These are phyloP conservation scores for Fraxinus platypoda DNA, from an alignment of 305 asterid species.

Conservation along the genomic window DNA sequence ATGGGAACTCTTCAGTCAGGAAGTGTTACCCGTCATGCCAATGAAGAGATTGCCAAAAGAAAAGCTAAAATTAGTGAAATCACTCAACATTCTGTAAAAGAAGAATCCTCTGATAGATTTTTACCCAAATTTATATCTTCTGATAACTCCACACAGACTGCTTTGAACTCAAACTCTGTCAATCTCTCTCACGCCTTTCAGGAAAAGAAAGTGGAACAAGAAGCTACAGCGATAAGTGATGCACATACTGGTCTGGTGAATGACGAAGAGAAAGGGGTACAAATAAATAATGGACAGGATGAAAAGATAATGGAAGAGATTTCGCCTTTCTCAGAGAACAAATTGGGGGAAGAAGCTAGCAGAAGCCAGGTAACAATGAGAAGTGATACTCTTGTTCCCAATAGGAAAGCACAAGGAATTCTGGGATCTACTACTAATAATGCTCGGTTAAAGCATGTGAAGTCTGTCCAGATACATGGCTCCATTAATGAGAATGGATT, in stretches of 20 bases:
- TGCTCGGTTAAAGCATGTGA: slow-evolving; percentile 51
- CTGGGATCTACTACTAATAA: slow-evolving; percentile 37
- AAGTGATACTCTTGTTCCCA: slow-evolving; percentile 30
- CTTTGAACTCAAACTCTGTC: slow-evolving; percentile 1
- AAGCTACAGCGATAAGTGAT: slow-evolving; percentile 20
- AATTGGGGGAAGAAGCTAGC: slow-evolving; percentile 30
- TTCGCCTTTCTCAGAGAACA: slow-evolving; percentile 23
- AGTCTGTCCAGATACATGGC: slow-evolving; percentile 45
- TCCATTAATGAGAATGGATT: slow-evolving; percentile 36
- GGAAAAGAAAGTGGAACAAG: slow-evolving; percentile 28
- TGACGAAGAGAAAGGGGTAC: slow-evolving; percentile 22
- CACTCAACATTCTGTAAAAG: slow-evolving; percentile 24
- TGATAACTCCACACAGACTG: slow-evolving; percentile 17
- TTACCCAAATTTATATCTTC: slow-evolving; percentile 23
- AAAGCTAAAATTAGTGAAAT: slow-evolving; percentile 22
- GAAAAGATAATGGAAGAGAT: slow-evolving; percentile 33
- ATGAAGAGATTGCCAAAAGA: slow-evolving; percentile 20
- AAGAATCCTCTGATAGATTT: slow-evolving; percentile 17
- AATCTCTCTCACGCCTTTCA: slow-evolving; percentile 18
- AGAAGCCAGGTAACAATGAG: slow-evolving; percentile 38
- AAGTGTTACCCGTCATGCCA: slow-evolving; percentile 19
- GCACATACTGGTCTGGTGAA: slow-evolving; percentile 21
- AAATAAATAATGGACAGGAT: slow-evolving; percentile 17
- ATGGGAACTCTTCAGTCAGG: slow-evolving; percentile 26
- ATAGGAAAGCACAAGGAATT: slow-evolving; percentile 37